Conservation (phyloP, 2,329 filamentous ascomycete species). For the Neonectria neomacrospora region DNA sequence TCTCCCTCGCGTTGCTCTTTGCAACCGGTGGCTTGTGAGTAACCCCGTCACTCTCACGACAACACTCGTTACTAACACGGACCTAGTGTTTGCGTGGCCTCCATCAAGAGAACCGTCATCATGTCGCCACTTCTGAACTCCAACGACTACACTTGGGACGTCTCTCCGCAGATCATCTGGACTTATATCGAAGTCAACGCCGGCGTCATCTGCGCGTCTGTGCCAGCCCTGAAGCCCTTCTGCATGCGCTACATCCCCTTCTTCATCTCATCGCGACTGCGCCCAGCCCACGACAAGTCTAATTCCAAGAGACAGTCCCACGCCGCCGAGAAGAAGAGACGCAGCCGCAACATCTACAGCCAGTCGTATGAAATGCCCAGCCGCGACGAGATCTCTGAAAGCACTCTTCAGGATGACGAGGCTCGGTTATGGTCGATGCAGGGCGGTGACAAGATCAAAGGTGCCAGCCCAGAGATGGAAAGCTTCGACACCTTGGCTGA, state of each 20-base stretch:
- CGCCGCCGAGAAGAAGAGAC: conserved; percentile 32
- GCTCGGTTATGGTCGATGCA: conserved; percentile 33
- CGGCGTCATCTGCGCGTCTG: conserved; percentile 61
- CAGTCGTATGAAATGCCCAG: conserved; percentile 41
- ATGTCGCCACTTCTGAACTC: conserved; percentile 39
- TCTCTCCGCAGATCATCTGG: conserved; percentile 51
- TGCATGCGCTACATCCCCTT: conserved; percentile 51
- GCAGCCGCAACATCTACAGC: conserved; percentile 30
- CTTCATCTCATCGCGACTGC: conserved; percentile 41
- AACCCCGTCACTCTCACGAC: not conserved
- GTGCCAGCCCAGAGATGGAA: conserved; percentile 30
- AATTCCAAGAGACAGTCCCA: conserved; percentile 30
- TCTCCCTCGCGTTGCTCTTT: conserved; percentile 60
- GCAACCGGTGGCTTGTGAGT: conserved; percentile 48
- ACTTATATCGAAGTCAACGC: conserved; percentile 61
- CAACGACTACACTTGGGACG: conserved; percentile 43
- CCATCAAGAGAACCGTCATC: conserved; percentile 44
- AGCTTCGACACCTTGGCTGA: conserved; percentile 39
- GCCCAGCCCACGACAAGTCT: conserved; percentile 33
- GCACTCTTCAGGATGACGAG: conserved; percentile 40
- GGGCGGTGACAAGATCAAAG: conserved; percentile 17
- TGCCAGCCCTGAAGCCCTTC: conserved; percentile 62
- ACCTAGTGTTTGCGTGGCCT: conserved; percentile 43
- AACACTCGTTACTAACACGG: not conserved
- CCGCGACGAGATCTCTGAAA: conserved; percentile 29